Evolutionary conservation across 192 early-diverging fungal genomes (phyloP), one percentile per base, ranked within the genome.

Genomic region (Kappamyces sp.): DNA sequence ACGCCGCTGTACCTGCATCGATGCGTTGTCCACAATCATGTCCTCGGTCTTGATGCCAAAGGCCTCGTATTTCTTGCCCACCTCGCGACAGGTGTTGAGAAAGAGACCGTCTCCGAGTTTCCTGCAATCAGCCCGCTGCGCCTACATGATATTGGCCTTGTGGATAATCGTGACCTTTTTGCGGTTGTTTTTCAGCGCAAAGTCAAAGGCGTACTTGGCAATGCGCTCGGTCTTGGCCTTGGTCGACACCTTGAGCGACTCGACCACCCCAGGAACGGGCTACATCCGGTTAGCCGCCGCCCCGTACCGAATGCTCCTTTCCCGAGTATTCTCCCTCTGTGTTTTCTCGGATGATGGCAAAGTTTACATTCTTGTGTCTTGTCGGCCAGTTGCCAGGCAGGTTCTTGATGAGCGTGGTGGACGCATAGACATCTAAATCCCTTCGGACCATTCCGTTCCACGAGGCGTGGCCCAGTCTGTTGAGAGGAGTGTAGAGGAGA

Each of bases 321-420:
- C 96, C 96, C 72, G 93, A 90, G 86, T 99, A 99, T 80, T 99
- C 96, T 66, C 96, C 96, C 77, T 99, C 96, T 48, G 96, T 99
- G 85, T 99, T 99, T 69, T 99, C 96, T 80, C 96, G 90, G 74
- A 99, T 97, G 63, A 99, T 94, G 66, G 90, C 89, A 87, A 99
- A 92, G 78, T 99, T 88, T 42, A 99, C 93, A 63, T 87, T 79
- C 68, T 88, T 88, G 75, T 94, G 89, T 67, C 94, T 89, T 49
- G 93, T 83, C 31, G 87, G 71, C 67, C 88, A 85, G 60, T 89
- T 71, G 42, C 74, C 78, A 15, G 84, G 83, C 41, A 96, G 77
- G 82, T 97, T 94, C 77, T 88, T 87, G 71, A 90, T 88, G 60
- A 92, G 78, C 35, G 92, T 87, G 34, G 93, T 79, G 38, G 96